phyloP scores from a whole-genome alignment of 2,329 filamentous ascomycete species.

The Clarireedia hainanense region DNA sequence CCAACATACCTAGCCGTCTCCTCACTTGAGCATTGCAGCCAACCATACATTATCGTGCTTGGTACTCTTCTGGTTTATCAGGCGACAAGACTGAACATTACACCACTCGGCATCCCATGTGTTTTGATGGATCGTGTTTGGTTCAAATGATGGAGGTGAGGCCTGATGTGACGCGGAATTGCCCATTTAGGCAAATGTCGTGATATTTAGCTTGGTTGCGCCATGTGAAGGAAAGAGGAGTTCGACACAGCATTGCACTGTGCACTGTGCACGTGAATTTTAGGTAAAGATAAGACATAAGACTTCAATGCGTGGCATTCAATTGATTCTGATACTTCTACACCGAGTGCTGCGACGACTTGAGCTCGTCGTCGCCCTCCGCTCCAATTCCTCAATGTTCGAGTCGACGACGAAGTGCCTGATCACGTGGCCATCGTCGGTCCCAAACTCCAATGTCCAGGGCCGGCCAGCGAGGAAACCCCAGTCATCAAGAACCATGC shows the following conservation, averaged over 20 bases:
- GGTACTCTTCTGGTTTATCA: background rate
- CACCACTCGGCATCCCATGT: background rate
- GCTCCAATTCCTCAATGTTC: background rate
- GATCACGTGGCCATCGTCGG: background rate
- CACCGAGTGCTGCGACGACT: background rate
- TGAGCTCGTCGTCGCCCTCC: background rate
- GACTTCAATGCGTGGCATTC: background rate
- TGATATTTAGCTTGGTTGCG: conserved; percentile 11
- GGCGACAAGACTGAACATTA: background rate
- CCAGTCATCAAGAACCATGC: background rate
- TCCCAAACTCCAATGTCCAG: background rate
- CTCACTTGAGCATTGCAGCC: background rate
- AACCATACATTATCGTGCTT: background rate
- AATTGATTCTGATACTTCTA: background rate
- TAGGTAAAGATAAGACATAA: too few species aligned
- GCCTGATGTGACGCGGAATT: conserved; percentile 12
- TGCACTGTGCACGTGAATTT: background rate
- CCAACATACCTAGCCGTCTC: background rate
- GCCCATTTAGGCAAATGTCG: conserved; percentile 17
- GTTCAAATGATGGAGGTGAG: conserved; percentile 3
- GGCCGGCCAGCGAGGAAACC: background rate
- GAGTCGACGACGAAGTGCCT: background rate
- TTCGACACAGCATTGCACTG: background rate
- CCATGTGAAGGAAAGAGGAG: background rate
- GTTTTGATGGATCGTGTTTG: background rate